Conservation (phyloP, 345 rosid genomes). For the Microthlaspi erraticum region DNA sequence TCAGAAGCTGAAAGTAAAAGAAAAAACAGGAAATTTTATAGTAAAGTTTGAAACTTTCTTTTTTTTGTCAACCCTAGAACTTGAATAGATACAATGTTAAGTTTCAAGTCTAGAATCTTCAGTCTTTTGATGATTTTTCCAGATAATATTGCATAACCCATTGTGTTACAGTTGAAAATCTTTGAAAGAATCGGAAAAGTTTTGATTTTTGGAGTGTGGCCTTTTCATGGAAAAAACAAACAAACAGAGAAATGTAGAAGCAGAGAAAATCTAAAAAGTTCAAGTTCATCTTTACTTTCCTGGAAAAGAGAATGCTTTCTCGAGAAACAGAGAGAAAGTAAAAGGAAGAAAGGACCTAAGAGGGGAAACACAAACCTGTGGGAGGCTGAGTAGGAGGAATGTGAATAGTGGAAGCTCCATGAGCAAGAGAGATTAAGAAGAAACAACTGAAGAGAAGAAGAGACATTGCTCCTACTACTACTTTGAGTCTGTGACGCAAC, state of each 20-base stretch:
- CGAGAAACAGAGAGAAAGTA: slow-evolving; percentile 4
- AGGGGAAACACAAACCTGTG: slow-evolving; percentile 52
- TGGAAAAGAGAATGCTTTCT: slow-evolving; percentile 23
- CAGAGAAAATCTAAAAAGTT: not conserved
- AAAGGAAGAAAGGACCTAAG: slow-evolving; percentile 15
- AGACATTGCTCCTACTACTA: slow-evolving; percentile 23
- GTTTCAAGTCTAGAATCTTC: not conserved
- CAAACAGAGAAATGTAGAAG: slow-evolving; percentile 28
- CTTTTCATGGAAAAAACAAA: slow-evolving; percentile 43
- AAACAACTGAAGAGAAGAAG: slow-evolving; percentile 43
- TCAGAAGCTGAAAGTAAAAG: slow-evolving; percentile 42
- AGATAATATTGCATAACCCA: slow-evolving; percentile 20
- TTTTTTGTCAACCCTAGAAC: slow-evolving; percentile 13
- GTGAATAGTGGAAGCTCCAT: slow-evolving; percentile 52
- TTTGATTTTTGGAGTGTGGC: not conserved
- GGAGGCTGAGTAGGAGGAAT: slow-evolving; percentile 51
- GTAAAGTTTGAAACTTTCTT: slow-evolving; percentile 22
- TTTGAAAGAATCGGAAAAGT: not conserved
- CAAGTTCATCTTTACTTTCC: slow-evolving; percentile 17
- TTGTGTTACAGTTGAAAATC: not conserved
- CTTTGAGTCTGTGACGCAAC: slow-evolving; percentile 40
- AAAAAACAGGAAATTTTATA: slow-evolving; percentile 25
- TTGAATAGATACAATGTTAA: not conserved
- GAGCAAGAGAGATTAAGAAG: slow-evolving; percentile 44
- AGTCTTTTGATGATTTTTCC: not conserved